These are phyloP conservation scores for Stereocaulon alpinum DNA, from an alignment of 495 filamentous ascomycete genomes.

Conservation along the genomic window DNA sequence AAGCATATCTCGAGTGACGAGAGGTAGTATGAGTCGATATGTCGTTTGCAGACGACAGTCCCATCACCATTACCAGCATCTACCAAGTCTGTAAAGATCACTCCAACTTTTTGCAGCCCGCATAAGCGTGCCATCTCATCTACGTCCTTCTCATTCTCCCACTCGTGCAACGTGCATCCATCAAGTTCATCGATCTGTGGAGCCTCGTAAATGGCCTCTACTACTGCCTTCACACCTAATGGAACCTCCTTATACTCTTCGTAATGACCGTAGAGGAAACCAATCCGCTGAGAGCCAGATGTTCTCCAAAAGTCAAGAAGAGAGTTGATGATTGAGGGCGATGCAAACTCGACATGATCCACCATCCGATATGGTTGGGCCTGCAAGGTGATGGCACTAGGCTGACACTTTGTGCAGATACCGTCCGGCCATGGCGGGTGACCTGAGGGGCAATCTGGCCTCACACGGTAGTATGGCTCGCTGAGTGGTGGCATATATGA, in stretches of 20 bases:
- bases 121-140: constrained; percentile 74
- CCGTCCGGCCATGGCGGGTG: constrained; percentile 91
- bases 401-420: constrained; percentile 99
- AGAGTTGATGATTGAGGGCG: constrained; percentile 68
- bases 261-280: constrained; percentile 85
- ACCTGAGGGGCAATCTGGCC: constrained; percentile 78
- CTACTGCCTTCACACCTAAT: constrained; percentile 87
- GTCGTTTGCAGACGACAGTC: constrained; percentile 84
- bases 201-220: constrained; percentile 96
- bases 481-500: constrained; percentile 94
- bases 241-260: constrained; percentile 89
- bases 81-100: constrained; percentile 90
- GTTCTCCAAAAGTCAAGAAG: constrained; percentile 86
- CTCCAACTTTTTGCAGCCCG: constrained; percentile 80
- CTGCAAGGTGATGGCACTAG: constrained; percentile 91
- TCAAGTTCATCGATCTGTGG: constrained; percentile 88
- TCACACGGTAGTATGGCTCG: constrained; percentile 89
- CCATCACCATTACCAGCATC: constrained; percentile 74
- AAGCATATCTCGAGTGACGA: constrained; percentile 89
- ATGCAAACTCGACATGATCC: constrained; percentile 93
- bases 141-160: constrained; percentile 77
- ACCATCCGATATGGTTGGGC: constrained; percentile 95
- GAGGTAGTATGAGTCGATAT: constrained; percentile 89
- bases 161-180: constrained; percentile 76
- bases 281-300: constrained; percentile 68